Evolutionary conservation across 164 flowering plant species (phyloP).

Genomic region (Taxillus chinensis): DNA sequence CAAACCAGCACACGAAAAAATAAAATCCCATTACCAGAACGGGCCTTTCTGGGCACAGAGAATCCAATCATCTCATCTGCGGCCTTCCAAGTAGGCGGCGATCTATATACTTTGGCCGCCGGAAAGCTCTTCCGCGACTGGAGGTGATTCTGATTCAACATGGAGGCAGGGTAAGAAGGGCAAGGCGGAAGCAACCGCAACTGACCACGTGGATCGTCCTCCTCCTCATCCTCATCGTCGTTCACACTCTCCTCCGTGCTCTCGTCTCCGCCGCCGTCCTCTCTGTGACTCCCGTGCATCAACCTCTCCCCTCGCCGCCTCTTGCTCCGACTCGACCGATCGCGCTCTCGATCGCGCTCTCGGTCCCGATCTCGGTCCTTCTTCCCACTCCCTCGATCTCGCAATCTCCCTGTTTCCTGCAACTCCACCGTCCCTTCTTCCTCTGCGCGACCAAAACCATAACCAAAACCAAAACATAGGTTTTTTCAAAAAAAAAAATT

Average conservation of each 20-base stretch:
- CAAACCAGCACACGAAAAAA: not conserved
- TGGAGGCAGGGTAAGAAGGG: constrained; percentile 17
- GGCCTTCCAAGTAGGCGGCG: constrained; percentile 55
- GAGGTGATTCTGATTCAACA: constrained; percentile 21
- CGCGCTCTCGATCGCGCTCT: constrained; percentile 39
- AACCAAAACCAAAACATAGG: constrained; percentile 5
- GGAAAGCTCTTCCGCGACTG: constrained; percentile 52
- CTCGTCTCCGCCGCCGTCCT: constrained; percentile 58
- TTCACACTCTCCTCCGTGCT: constrained; percentile 74
- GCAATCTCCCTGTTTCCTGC: constrained; percentile 62
- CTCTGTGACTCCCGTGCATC: constrained; percentile 44
- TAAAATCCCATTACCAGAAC: constrained; percentile 40
- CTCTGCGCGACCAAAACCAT: constrained; percentile 40
- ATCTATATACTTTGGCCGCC: constrained; percentile 35
- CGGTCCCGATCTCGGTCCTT: constrained; percentile 38
- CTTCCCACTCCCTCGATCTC: constrained; percentile 31
- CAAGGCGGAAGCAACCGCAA: constrained; percentile 45
- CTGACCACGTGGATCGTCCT: constrained; percentile 34
- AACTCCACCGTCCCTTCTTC: constrained; percentile 72
- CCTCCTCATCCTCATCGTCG: constrained; percentile 75
- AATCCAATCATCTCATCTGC: constrained; percentile 88
- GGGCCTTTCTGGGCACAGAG: constrained; percentile 92
- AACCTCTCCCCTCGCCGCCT: constrained; percentile 55
- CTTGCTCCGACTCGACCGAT: constrained; percentile 48
- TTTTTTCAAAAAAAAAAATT: constrained; percentile 7